Base-by-base conservation (phyloP, 495 filamentous ascomycete species). In the Antarctomyces pellizariae region DNA sequence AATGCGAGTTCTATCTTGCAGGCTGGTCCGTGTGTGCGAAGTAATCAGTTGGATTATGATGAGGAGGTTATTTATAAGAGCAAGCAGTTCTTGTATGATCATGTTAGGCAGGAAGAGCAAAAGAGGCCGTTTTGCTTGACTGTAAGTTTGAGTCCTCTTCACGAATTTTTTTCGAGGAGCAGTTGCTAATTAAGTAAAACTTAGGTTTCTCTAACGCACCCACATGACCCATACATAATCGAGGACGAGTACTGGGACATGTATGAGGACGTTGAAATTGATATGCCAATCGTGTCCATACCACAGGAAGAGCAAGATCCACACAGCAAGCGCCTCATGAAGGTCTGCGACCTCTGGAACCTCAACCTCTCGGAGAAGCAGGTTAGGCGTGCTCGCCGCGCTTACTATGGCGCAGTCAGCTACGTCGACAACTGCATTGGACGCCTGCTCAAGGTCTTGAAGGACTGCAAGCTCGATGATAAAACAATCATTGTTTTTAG, bases 21-120 rank as follows among this genome's bases (percentile, higher is more conserved):
- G 40, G 79, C 79, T 1, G 79, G 79, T 5, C 57, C 64, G 2
- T 82, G 78, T 29, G 64, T 86, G 16, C 62, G 77, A 32, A 79
- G 73, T 39, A 91, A 91, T 52, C 79, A 91, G 52, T 61, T 91
- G n/a, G 79, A 91, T 41, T 91, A 77, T 36, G 79, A 91, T 37
- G 77, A 86, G 50, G 79, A 91, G 47, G 77, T 86, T 37, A 79
- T 86, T 60, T 79, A 78, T 48, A 71, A 67, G 50, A 64, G 71
- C 4, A 69, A 59, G 18, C 77, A 84, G 46, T 91, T 77, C 42
- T 53, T 91, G 18, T 83, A 75, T 45, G 71, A 84, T 48, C 63
- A 79, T 34, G 75, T 79, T 12, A 70, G 79, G 3, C 60, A 75
- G 35, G 62, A 57, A 9, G 63, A 64, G 3, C 56, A 50, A 25